Conservation (phyloP, 2,329 filamentous ascomycete genomes). For the Sporothrix brunneoviolacea region DNA sequence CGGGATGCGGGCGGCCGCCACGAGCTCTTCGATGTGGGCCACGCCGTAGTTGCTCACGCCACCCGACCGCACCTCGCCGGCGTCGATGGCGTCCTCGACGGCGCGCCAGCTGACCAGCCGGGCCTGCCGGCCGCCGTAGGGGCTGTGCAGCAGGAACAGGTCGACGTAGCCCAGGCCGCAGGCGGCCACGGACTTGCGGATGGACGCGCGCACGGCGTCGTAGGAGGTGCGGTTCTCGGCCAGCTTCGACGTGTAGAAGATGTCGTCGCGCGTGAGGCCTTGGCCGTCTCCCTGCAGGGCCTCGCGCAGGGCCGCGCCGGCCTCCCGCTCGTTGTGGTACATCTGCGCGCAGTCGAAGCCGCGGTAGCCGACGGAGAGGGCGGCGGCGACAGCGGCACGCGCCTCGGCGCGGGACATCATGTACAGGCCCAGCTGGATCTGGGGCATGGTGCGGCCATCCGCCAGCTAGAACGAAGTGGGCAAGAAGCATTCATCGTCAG, state of each 20-base stretch:
- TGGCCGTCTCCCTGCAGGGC: constrained; percentile 15
- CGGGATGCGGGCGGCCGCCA: constrained; percentile 52
- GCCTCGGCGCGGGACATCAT: constrained; percentile 59
- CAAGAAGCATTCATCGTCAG: not conserved
- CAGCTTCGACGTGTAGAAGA: constrained; percentile 78
- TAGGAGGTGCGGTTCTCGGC: constrained; percentile 59
- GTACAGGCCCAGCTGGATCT: constrained; percentile 69
- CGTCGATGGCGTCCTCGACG: constrained; percentile 66
- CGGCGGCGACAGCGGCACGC: constrained; percentile 48
- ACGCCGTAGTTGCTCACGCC: constrained; percentile 77
- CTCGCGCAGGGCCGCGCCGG: constrained; percentile 56
- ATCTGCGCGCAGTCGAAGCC: constrained; percentile 48
- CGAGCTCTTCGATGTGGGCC: constrained; percentile 64
- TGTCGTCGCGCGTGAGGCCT: constrained; percentile 56
- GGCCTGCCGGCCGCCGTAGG: constrained; percentile 64
- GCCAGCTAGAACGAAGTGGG: constrained; percentile 38
- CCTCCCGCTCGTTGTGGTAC: constrained; percentile 63
- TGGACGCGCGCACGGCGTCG: constrained; percentile 58
- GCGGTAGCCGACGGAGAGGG: constrained; percentile 46
- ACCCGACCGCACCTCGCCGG: constrained; percentile 62
- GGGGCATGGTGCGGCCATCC: constrained; percentile 62
- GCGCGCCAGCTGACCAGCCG: constrained; percentile 69
- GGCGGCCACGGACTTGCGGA: constrained; percentile 56
- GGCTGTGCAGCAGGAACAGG: constrained; percentile 71
- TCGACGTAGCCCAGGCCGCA: constrained; percentile 70